Evolutionary conservation across 495 filamentous ascomycete species (phyloP), one percentile per base, ranked within the genome.

Genomic region (Opeltia flavorubescens): DNA sequence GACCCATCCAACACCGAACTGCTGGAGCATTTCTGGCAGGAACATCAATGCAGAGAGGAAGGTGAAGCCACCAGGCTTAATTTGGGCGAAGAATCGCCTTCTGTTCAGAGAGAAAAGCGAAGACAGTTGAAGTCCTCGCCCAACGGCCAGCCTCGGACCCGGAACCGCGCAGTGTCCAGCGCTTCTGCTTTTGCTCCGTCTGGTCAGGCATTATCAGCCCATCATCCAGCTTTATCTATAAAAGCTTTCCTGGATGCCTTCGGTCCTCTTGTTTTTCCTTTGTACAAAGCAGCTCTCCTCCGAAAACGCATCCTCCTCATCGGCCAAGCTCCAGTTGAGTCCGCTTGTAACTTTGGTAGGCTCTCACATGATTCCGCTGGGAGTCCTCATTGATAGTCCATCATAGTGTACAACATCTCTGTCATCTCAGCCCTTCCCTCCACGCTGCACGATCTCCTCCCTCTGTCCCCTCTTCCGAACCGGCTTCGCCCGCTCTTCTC

Each of bases 261-360:
- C 59, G 91, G 91, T 0, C 91, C 91, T 0, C 65, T 98, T 39
- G 72, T 95, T 17, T 96, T 93, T 57, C 87, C 91, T 0, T 69
- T 98, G 29, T 83, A 94, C 50, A 76, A 89, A 53, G 88, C 87
- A n/a, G 86, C 89, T 2, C 62, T 98, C 27, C 62, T 93, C 41
- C 78, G 91, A 33, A 89, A 93, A 61, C 75, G 91, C 43, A 86
- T 98, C 43, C 67, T 98, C 39, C 78, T 96, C 50, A 76, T 91
- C 27, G 75, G 75, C 11, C 77, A 86, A 57, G 83, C 89, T 12
- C 91, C 91, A 2, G 87, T 96, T 13, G 80, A 87, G 59, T 68
- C 70, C 53, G 73, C 77, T 25, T 96, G 91, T 68, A 85, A 94
- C 59, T 95, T 83, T 66, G 86, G 88, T 94, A 70, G 69, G 51